A percentile compares a stretch with the other conserved stretches of the same genome.
phyloP scores from a whole-genome alignment of 345 rosid species.

The Orychophragmus violaceus region DNA sequence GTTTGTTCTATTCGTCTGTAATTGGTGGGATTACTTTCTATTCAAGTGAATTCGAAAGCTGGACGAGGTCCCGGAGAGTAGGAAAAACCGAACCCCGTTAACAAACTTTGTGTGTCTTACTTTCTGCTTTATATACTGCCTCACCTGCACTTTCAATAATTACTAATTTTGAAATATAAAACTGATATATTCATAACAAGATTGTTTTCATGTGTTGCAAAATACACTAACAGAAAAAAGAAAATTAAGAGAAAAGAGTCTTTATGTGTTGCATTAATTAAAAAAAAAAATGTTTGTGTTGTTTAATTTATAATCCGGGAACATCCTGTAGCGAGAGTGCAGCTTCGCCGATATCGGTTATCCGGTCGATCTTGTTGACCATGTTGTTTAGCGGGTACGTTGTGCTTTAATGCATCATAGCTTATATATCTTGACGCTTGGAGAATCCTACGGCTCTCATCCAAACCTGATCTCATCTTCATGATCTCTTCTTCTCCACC shows the following conservation, averaged over 20 bases:
- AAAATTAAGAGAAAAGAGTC: not conserved
- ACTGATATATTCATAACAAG: too few species aligned
- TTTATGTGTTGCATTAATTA: not conserved
- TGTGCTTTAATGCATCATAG: constrained; percentile 26
- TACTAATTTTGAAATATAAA: too few species aligned
- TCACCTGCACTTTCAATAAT: too few species aligned
- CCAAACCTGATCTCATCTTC: not conserved
- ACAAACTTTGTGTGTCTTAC: too few species aligned
- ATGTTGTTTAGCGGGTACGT: constrained; percentile 21
- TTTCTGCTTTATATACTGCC: too few species aligned
- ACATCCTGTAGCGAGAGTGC: constrained; percentile 30
- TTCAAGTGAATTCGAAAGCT: too few species aligned
- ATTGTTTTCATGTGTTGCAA: too few species aligned
- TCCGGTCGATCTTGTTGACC: constrained; percentile 12
- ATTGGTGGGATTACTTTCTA: too few species aligned
- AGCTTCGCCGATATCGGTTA: constrained; percentile 38
- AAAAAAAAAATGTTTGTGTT: not conserved
- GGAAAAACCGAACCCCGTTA: too few species aligned
- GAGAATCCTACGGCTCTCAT: constrained; percentile 1
- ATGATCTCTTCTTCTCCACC: not conserved
- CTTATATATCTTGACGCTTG: constrained; percentile 25
- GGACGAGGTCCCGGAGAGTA: too few species aligned
- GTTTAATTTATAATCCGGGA: constrained; percentile 16
- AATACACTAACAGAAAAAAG: not conserved
- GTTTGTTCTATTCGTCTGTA: too few species aligned